Conservation (phyloP, 106 monocot genomes). For the Dioscorea alata region DNA sequence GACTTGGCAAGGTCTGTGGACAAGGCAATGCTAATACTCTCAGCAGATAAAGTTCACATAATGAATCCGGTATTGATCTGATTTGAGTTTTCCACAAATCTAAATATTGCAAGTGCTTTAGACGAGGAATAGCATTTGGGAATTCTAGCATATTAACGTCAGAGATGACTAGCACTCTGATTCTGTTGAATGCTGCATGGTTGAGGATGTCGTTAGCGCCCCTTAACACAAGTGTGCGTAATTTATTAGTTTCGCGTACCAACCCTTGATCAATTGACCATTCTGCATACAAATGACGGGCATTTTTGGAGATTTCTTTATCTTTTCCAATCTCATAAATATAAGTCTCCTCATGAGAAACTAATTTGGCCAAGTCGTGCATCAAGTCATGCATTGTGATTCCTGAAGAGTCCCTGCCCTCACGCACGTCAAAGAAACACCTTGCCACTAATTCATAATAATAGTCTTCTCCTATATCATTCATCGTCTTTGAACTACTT, state of each 20-base stretch:
- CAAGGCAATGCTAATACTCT: neutral
- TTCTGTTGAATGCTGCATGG: slow-evolving; percentile 3
- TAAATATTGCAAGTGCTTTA: slow-evolving; percentile 35
- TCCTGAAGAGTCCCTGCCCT: too few species aligned
- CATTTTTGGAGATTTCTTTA: too few species aligned
- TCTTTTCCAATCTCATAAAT: neutral
- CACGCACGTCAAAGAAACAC: slow-evolving; percentile 13
- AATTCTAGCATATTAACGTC: neutral
- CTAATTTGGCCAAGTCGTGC: slow-evolving; percentile 27
- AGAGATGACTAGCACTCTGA: slow-evolving; percentile 8
- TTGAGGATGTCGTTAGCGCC: neutral
- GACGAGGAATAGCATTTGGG: slow-evolving; percentile 11
- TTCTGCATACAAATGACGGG: neutral
- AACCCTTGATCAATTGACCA: too few species aligned
- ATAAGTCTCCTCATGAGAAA: slow-evolving; percentile 13
- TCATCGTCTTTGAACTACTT: neutral
- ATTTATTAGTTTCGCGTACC: neutral
- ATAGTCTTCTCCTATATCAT: slow-evolving; percentile 22
- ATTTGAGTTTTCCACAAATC: too few species aligned
- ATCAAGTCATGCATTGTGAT: slow-evolving; percentile 18
- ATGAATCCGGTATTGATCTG: neutral
- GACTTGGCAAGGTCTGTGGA: too few species aligned
- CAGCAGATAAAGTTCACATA: neutral
- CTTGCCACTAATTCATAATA: slow-evolving; percentile 13
- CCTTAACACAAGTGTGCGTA: neutral